Conservation (phyloP, 306 rosid genomes). For the Pyrus bretschneideri region DNA sequence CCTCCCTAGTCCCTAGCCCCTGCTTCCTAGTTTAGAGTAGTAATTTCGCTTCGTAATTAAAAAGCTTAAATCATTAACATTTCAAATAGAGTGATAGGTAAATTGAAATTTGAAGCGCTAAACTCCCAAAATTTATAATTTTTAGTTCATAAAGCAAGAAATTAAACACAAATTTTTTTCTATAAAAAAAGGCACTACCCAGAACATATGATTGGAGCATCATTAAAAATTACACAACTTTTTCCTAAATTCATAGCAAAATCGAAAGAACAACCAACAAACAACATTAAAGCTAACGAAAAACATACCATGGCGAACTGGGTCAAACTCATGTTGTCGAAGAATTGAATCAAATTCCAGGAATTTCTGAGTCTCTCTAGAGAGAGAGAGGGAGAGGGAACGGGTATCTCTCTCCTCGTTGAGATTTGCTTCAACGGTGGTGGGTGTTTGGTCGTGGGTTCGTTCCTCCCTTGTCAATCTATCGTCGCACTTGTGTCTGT, state of each 20-base stretch:
- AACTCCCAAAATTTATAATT: neutral
- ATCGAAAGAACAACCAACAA: neutral
- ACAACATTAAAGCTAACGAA: neutral
- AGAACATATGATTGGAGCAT: constrained; percentile 3
- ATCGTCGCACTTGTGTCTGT: neutral
- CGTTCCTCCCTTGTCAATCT: neutral
- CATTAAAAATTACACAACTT: neutral
- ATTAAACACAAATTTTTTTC: neutral
- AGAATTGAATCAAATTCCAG: neutral
- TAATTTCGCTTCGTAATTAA: no score
- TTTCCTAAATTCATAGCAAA: neutral
- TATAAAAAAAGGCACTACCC: constrained; percentile 8
- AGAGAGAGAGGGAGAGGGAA: neutral
- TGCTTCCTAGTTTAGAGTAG: no score
- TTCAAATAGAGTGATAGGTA: neutral
- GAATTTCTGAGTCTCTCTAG: neutral
- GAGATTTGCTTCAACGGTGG: constrained; percentile 10
- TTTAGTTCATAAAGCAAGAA: neutral
- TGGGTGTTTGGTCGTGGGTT: neutral
- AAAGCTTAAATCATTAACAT: neutral
- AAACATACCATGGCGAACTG: constrained; percentile 82
- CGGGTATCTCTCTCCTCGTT: neutral
- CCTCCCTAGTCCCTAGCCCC: no score
- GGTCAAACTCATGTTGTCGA: constrained; percentile 48
- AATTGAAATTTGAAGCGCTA: neutral